These are phyloP conservation scores for Cerioporus squamosus DNA, from an alignment of 1,284 basidiomycete genomes.

Conservation along the genomic window DNA sequence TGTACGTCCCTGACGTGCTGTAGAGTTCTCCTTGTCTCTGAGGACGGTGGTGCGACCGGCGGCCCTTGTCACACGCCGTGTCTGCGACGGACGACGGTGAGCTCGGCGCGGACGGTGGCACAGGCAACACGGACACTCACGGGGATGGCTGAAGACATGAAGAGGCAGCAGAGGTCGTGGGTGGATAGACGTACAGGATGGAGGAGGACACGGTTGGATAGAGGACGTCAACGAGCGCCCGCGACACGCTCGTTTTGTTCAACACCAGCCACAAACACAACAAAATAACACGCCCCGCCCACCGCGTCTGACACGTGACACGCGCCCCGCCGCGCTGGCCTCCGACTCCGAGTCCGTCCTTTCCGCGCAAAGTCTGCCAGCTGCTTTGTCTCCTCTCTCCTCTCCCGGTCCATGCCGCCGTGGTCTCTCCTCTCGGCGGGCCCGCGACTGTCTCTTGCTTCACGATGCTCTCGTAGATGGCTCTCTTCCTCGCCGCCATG, in stretches of 20 bases:
- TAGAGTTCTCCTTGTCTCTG: constrained; percentile 65
- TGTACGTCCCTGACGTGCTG: constrained; percentile 56
- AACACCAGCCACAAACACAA: constrained; percentile 36
- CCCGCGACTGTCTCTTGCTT: constrained; percentile 6
- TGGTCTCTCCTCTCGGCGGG: constrained; percentile 19
- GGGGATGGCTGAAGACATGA: constrained; percentile 42
- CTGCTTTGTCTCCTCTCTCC: neutral
- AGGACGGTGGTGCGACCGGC: constrained; percentile 48
- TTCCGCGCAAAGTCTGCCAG: neutral
- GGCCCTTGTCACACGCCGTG: constrained; percentile 61
- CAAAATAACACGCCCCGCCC: constrained; percentile 35
- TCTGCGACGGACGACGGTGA: constrained; percentile 38
- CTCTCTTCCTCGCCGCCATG: constrained; percentile 6
- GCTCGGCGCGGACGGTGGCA: neutral
- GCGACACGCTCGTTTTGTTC: constrained; percentile 36
- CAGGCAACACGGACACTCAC: constrained; percentile 25
- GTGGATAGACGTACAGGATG: constrained; percentile 24
- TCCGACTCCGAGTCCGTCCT: neutral
- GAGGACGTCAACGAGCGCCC: constrained; percentile 20
- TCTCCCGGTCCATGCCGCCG: constrained; percentile 18
- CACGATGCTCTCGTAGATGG: constrained; percentile 16
- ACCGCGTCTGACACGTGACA: constrained; percentile 30
- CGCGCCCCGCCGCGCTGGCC: too few relatives aligned
- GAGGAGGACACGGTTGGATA: constrained; percentile 28
- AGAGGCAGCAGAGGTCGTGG: constrained; percentile 25